Base-by-base conservation (phyloP, 768 basidiomycete genomes). In the Boletus sensibilis region DNA sequence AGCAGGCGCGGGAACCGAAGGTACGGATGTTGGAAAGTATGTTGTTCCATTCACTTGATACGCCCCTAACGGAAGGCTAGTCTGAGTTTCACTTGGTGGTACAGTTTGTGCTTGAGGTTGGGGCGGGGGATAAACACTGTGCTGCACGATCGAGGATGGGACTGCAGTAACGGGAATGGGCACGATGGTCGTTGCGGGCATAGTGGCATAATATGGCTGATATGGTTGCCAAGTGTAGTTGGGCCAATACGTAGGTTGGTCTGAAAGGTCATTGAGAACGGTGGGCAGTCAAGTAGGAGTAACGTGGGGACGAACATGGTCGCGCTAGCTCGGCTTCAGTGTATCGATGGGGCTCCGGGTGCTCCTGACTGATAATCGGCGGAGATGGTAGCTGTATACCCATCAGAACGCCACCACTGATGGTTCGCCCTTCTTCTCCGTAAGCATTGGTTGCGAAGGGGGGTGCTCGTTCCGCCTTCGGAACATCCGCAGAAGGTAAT, bases 131-230 rank as follows among this genome's bases (percentile, higher is more conserved):
- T 53, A 50, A 25, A 16, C 27, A 23, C 25, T 35, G 23, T 48
- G 53, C 13, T 59, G 63, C n/a, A 37, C 25, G 25, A 43, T 29
- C 11, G 52, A 27, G 18, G 56, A 11, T 1, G 52, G 53, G 1
- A 39, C 46, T 11, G 46, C 29, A 25, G 43, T 35, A 1, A 47
- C 12, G 0, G 52, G 48, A 4, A 61, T 11, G 42, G 55, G 46
- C n/a, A 53, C 42, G 3, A 37, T 39, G 13, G 51, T 60, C 50
- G 57, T 43, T 21, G 62, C 52, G 42, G 69, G 63, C 33, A 64
- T 52, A 16, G 68, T 39, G 67, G 71, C 61, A 69, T 70, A 61
- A 65, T 74, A 43, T 61, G 69, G 56, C 64, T 71, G 51, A 55
- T 65, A 53, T 45, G 50, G 40, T 23, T 58, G 57, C 56, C 60